Base-by-base conservation (phyloP, 2,329 filamentous ascomycete genomes). In the Raffaelea albimanens region DNA sequence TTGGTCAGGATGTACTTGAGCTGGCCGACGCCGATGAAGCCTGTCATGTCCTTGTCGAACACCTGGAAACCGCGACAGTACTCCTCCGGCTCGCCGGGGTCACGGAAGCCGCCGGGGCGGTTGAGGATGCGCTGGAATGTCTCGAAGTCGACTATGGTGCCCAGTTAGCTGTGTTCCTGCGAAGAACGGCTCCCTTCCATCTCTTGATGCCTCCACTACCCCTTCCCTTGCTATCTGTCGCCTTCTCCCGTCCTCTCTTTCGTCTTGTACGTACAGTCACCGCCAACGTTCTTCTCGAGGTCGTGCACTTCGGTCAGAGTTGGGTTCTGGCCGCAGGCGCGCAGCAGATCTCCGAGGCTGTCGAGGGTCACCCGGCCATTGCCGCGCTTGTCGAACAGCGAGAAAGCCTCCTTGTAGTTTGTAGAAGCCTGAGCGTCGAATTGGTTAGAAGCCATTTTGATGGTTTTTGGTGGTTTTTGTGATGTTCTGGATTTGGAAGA, bases 381-480 rank as follows among this genome's bases (percentile, higher is more conserved):
- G 64, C 93, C 93, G 68, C 93, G 91, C 83, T 96, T 97, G 78
- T 98, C 93, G 76, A 97, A 98, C 67, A 98, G 86, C 61, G 90
- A 90, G 72, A 98, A 98, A 59, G 93, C 93, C 83, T 98, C 93
- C 78, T 97, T 97, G 87, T 97, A 98, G 84, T 98, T 97, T 73
- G 91, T 97, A 53, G 78, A 82, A 67, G 80, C 80, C 80, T 83
- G 78, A 42, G 67, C 61, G 53, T 75, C 72, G 58, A 64, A 71
- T 52, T 70, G 62, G 63, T 76, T 75, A 75, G 73, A 70, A 59
- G 68, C 58, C 71, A 74, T 75, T 53, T 45, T 46, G 45, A n/a
- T n/a, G n/a, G n/a, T n/a, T n/a, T n/a, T n/a, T n/a, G 36, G 8
- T 25, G 10, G 25, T 16, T 18, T 3, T 44, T 29, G 36, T 19